These are phyloP conservation scores for Haplographium delicatum DNA, from an alignment of 495 filamentous ascomycete genomes.

Conservation along the genomic window DNA sequence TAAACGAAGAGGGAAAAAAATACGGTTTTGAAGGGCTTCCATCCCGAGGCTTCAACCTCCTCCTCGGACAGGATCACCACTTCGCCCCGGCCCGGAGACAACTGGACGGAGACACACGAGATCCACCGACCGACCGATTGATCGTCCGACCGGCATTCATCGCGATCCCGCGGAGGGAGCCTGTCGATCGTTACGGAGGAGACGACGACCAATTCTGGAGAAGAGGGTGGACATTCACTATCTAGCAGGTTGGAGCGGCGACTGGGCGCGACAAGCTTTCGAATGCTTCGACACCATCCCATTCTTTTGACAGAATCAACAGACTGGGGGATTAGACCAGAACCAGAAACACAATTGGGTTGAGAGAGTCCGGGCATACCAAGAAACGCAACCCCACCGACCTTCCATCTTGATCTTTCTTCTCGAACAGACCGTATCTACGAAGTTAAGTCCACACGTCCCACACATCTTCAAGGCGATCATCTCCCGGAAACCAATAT, in stretches of 20 bases:
- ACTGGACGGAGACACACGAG: no score
- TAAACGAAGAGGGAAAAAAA: no score
- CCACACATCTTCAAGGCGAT: neutral
- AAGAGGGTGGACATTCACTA: neutral
- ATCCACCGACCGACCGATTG: no score
- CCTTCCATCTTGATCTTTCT: no score
- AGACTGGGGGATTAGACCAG: conserved; percentile 23
- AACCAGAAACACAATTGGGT: conserved; percentile 10
- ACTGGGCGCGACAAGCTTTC: conserved; percentile 46
- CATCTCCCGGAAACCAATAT: conserved; percentile 42
- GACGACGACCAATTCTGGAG: neutral
- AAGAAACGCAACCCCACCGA: neutral
- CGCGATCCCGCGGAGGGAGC: no score
- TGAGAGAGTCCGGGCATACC: conserved; percentile 4
- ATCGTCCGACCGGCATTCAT: no score
- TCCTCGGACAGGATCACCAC: no score
- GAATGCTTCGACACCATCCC: conserved; percentile 37
- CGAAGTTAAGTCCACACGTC: neutral
- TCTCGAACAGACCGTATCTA: neutral
- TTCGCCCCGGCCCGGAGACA: no score
- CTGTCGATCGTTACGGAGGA: neutral
- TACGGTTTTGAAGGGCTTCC: no score
- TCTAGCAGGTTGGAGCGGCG: conserved; percentile 36
- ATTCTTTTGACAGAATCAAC: conserved; percentile 25
- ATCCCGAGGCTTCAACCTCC: no score